A percentile compares a stretch with the other conserved stretches of the same genome.
These are phyloP conservation scores for Paraconiothyrium sp. DNA, from an alignment of 2,329 filamentous ascomycete species.

Conservation along the genomic window DNA sequence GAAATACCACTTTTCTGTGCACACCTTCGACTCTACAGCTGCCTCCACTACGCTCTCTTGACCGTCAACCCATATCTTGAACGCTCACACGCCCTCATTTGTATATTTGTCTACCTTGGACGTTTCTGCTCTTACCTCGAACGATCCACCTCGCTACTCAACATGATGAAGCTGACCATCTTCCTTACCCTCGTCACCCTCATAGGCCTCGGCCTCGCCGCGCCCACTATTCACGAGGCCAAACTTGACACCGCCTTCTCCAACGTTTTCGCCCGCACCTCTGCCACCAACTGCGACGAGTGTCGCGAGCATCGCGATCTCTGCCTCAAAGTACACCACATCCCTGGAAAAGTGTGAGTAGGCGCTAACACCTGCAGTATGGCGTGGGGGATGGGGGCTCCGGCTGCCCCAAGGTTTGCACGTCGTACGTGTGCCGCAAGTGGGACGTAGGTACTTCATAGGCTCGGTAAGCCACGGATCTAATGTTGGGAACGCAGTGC, in stretches of 20 bases:
- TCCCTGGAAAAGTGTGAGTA: no score
- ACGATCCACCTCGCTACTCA: neutral
- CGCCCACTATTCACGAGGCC: conserved; percentile 1
- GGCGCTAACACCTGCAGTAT: conserved; percentile 10
- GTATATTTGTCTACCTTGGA: neutral
- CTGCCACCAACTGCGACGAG: conserved; percentile 9
- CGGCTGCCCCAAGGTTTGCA: conserved; percentile 9
- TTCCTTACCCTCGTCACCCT: conserved; percentile 11
- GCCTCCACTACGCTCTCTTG: neutral
- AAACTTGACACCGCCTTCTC: conserved; percentile 4
- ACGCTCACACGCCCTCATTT: neutral
- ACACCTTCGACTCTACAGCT: neutral
- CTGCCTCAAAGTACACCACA: conserved; percentile 14
- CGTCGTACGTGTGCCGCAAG: conserved; percentile 15
- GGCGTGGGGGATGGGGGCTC: neutral
- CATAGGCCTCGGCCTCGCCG: conserved; percentile 7
- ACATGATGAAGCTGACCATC: conserved; percentile 15
- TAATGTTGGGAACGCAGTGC: conserved; percentile 9
- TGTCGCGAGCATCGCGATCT: conserved; percentile 16
- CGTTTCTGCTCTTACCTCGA: neutral
- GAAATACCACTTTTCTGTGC: neutral
- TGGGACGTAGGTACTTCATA: conserved; percentile 11
- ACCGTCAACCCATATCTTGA: neutral
- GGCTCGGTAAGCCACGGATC: neutral
- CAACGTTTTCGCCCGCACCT: conserved; percentile 7